A percentile compares a stretch with the other conserved stretches of the same genome.
Evolutionary conservation across 768 basidiomycete genomes (phyloP).

Genomic region (Lactarius quietus): DNA sequence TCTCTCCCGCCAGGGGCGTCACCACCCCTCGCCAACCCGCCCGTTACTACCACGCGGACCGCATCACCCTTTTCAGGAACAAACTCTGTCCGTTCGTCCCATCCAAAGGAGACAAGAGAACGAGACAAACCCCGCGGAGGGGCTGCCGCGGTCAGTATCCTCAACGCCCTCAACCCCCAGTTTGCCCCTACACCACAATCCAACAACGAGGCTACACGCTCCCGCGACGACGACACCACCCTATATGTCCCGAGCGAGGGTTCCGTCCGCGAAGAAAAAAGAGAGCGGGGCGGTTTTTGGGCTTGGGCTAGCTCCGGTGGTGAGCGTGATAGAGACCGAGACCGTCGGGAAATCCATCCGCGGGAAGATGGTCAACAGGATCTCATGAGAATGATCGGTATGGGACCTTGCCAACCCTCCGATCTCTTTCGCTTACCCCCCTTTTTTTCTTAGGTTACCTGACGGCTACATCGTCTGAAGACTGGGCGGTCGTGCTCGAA

Average conservation of each 20-base stretch:
- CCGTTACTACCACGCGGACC: conserved; percentile 18
- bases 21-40: conserved; percentile 36
- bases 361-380: conserved; percentile 43
- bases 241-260: conserved; percentile 25
- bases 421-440: not conserved
- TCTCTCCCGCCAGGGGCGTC: conserved; percentile 47
- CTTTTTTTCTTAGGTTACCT: conserved; percentile 51
- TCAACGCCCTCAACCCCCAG: conserved; percentile 60
- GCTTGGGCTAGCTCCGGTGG: conserved; percentile 31
- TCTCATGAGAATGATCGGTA: conserved; percentile 71
- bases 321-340: conserved; percentile 40
- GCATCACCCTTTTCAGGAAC: conserved; percentile 14
- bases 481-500: conserved; percentile 78
- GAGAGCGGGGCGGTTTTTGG: conserved; percentile 57
- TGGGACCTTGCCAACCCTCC: conserved; percentile 12
- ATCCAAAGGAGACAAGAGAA: conserved; percentile 28
- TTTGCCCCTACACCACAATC: conserved; percentile 26
- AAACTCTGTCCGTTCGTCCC: conserved; percentile 10
- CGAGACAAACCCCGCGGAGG: conserved; percentile 30
- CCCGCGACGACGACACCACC: conserved; percentile 35
- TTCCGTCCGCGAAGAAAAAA: conserved; percentile 35
- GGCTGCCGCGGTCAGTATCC: conserved; percentile 49
- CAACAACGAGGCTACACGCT: conserved; percentile 26
- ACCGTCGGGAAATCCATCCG: conserved; percentile 38
- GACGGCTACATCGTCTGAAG: conserved; percentile 75